Base-by-base conservation (phyloP, 176 grass and related monocot genomes). In the Paspalum vaginatum region DNA sequence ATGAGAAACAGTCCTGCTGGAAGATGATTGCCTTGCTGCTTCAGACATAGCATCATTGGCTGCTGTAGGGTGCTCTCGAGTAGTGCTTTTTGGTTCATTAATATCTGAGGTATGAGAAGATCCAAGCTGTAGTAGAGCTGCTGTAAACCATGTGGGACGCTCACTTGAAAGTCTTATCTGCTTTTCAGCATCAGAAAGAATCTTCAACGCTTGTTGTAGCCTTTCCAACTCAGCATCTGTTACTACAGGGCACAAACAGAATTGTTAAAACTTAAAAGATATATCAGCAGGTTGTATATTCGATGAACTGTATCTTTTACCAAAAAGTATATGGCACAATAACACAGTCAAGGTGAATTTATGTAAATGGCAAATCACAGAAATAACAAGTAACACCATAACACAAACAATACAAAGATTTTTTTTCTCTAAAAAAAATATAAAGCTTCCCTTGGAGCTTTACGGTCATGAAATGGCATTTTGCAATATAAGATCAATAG, bases 151-250 rank as follows among this genome's bases (percentile, higher is more conserved):
- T 64, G 86, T 93, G 46, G 90, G 90, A 14, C 88, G 88, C 63
- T 97, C 93, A 83, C 80, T 89, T 69, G 93, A 97, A 78, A 91
- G 73, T 32, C 91, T 80, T 84, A 97, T 89, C 77, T 97, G 93
- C 25, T 88, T 97, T 86, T 93, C 90, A 39, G 93, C 93, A 82
- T 93, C 93, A 71, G 90, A 97, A 54, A 97, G 93, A 88, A 97
- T 91, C 83, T 93, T 97, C 73, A 97, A 55, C 67, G 93, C 90
- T 88, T 91, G 90, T 65, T 91, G 88, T 65, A 97, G 47, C 71
- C 83, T 97, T 81, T 97, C 90, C 64, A 97, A 70, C 52, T 97
- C 93, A 55, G 67, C 77, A 77, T 91, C 88, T 16, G 83, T 97
- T 90, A 97, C 93, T 97, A 68, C 22, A 84, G 37, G 68, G 57